phyloP scores from a whole-genome alignment of 106 monocot genomes.

The Chionographis japonica region DNA sequence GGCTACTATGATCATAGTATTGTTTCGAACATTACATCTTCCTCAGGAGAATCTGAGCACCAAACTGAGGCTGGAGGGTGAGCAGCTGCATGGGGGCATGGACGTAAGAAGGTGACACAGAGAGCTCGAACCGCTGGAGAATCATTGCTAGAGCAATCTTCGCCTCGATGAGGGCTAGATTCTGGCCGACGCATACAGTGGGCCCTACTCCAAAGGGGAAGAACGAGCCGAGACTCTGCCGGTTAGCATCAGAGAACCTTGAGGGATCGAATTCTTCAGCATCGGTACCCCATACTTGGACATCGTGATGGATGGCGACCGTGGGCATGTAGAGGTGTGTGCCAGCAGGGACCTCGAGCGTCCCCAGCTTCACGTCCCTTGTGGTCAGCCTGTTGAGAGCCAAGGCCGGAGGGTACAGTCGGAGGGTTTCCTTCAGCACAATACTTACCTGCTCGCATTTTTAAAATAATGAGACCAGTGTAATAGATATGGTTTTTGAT shows the following conservation, averaged over 20 bases:
- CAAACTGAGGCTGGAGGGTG: slow-evolving; percentile 67
- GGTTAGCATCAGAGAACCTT: slow-evolving; percentile 44
- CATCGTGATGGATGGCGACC: slow-evolving; percentile 48
- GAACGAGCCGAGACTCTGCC: slow-evolving; percentile 27
- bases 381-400: slow-evolving; percentile 23
- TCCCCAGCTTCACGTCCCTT: slow-evolving; percentile 35
- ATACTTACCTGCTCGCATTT: slow-evolving; percentile 38
- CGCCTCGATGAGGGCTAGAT: slow-evolving; percentile 59
- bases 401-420: slow-evolving; percentile 63
- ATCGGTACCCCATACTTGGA: slow-evolving; percentile 61
- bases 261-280: slow-evolving; percentile 61
- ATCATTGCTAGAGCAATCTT: slow-evolving; percentile 69
- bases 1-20: no score
- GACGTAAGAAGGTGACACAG: slow-evolving; percentile 56
- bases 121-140: slow-evolving; percentile 49
- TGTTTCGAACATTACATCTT: slow-evolving; percentile 20
- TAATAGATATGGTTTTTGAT: not conserved
- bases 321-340: slow-evolving; percentile 47
- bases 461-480: not conserved
- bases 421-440: slow-evolving; percentile 75
- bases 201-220: slow-evolving; percentile 72
- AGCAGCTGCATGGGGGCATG: slow-evolving; percentile 62
- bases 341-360: slow-evolving; percentile 39
- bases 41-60: slow-evolving; percentile 49
- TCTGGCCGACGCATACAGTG: slow-evolving; percentile 63